phyloP scores from a whole-genome alignment of 225 moss, liverwort and hornwort species.

The Physcomitrium patens region DNA sequence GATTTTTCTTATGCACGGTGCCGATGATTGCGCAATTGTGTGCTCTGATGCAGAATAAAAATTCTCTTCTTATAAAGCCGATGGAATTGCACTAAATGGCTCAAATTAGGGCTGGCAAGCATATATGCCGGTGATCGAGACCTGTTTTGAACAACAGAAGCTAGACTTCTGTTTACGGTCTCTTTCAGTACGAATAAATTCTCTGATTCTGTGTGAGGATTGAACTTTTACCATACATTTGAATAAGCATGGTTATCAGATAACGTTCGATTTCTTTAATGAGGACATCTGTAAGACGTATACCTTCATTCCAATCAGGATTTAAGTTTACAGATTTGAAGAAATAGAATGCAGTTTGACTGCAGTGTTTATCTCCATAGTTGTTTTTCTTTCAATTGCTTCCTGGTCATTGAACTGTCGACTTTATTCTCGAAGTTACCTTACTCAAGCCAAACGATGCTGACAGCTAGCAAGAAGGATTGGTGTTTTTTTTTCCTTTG shows the following conservation, averaged over 20 bases:
- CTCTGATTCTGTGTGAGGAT: neutral
- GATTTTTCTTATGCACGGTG: neutral
- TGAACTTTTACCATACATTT: neutral
- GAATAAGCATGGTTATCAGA: neutral
- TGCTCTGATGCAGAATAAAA: constrained; percentile 16
- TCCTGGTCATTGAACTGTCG: no score
- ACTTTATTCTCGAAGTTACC: no score
- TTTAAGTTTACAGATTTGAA: neutral
- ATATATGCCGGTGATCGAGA: neutral
- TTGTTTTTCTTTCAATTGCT: no score
- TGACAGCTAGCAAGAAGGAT: no score
- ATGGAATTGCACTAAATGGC: constrained; percentile 10
- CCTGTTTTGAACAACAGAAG: neutral
- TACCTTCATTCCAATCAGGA: neutral
- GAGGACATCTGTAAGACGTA: neutral
- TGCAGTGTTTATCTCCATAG: no score
- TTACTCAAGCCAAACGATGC: no score
- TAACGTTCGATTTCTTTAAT: neutral
- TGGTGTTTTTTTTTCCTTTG: no score
- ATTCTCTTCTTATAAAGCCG: constrained; percentile 27
- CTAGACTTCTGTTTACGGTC: neutral
- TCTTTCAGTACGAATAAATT: neutral
- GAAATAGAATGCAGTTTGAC: neutral
- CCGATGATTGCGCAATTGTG: neutral
- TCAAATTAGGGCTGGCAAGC: neutral